phyloP scores from a whole-genome alignment of 1,284 basidiomycete genomes.

The Ustilago esculenta region DNA sequence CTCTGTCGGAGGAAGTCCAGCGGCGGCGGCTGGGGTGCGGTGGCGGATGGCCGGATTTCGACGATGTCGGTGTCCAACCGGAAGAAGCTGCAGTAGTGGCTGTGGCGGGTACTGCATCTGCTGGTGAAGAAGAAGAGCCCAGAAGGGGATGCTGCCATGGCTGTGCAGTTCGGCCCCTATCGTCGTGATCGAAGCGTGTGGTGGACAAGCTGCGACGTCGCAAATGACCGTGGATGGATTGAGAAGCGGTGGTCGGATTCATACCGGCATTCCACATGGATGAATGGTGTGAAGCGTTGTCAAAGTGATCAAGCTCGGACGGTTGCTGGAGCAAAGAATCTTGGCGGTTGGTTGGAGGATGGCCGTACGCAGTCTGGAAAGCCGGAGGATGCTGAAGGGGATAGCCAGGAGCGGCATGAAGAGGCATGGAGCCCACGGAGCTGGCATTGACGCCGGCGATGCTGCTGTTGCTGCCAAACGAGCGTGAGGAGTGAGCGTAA shows the following conservation, averaged over 20 bases:
- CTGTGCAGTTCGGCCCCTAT: conserved; percentile 7
- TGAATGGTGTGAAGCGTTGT: not conserved
- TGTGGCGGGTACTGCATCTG: not conserved
- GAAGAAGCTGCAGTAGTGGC: conserved; percentile 3
- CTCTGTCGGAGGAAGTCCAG: conserved; percentile 32
- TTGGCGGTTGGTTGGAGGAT: conserved; percentile 10
- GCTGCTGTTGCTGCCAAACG: conserved; percentile 24
- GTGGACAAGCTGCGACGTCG: conserved; percentile 12
- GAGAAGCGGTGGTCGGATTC: conserved; percentile 11
- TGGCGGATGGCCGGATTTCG: conserved; percentile 4
- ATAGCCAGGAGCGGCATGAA: conserved; percentile 17
- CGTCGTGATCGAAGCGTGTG: conserved; percentile 9
- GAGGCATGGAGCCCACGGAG: not conserved
- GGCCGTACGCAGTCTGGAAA: conserved; percentile 21
- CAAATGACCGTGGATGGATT: not conserved
- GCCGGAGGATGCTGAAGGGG: conserved; percentile 30
- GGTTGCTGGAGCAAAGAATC: conserved; percentile 18
- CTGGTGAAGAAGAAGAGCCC: conserved; percentile 13
- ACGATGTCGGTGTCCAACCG: conserved; percentile 25
- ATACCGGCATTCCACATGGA: conserved; percentile 10
- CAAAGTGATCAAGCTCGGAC: conserved; percentile 10
- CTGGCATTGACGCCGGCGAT: not conserved
- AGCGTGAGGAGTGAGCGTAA: conserved; percentile 10
- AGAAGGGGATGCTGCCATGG: conserved; percentile 23
- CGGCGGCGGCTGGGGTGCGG: conserved; percentile 18